Evolutionary conservation across 2,329 filamentous ascomycete species (phyloP), one percentile per base, ranked within the genome.

Genomic region (Talaromyces rugulosus): DNA sequence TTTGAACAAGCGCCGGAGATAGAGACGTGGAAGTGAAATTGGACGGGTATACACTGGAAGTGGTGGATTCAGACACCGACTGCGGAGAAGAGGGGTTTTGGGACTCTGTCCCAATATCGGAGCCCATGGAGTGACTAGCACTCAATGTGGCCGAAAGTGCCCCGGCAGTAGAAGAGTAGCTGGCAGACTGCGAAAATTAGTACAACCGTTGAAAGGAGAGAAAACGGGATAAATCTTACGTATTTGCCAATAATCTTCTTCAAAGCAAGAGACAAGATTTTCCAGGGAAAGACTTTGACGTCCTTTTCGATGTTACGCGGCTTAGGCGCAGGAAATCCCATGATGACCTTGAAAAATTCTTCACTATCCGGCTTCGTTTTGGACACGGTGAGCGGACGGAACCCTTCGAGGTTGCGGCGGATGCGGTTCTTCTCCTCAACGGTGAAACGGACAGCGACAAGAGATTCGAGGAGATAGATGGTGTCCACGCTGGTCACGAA

Each of bases 241-340:
- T 98, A 99, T 89, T 99, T 99, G 71, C 91, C 89, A 74, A 99
- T 96, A 71, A 99, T 98, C 82, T 99, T 99, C 84, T 96, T 96
- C 67, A 99, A 83, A 0, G 95, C 94, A 63, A 87, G 85, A 56
- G 86, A 85, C 52, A 99, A 83, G 63, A 95, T 91, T 76, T 92
- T 95, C 95, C 95, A 99, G 4, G 92, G 89, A 72, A 98, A 99
- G 12, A 98, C 95, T 79, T 99, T 99, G 73, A 99, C 93, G 71
- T 98, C 94, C 80, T 99, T 99, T 81, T 98, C 95, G 66, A 99
- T 99, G 72, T 98, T 97, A 65, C 95, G 85, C 18, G 95, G 95
- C 78, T 98, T 98, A 1, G 95, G 95, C 64, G 89, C 91, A 12
- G 92, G 92, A 72, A 98, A 98, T 1, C 87, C 91, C 95, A 99